Evolutionary conservation across 768 basidiomycete species (phyloP).

Genomic region (Mycena alexandri): DNA sequence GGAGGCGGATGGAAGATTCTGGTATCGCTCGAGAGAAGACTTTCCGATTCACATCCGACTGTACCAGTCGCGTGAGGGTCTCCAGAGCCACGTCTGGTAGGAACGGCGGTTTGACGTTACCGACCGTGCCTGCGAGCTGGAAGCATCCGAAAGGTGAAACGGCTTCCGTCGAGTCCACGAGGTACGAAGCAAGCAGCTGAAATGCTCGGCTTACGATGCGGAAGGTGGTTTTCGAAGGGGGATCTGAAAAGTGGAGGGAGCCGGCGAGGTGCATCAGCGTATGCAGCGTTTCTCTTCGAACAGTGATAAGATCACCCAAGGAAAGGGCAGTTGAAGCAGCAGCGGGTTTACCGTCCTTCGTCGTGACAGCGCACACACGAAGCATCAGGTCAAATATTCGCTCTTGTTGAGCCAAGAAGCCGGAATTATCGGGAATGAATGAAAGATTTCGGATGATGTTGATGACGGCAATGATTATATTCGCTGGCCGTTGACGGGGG

Average conservation of each 20-base stretch:
- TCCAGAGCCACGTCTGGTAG: constrained; percentile 86
- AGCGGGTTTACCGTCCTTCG: constrained; percentile 47
- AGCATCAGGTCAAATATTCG: constrained; percentile 76
- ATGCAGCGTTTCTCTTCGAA: constrained; percentile 84
- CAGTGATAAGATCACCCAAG: constrained; percentile 74
- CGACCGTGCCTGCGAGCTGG: constrained; percentile 63
- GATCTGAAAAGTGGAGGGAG: constrained; percentile 61
- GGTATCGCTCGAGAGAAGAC: constrained; percentile 75
- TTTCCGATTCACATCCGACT: constrained; percentile 83
- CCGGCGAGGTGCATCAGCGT: constrained; percentile 74
- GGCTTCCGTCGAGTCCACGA: constrained; percentile 77
- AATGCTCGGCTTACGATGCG: constrained; percentile 71
- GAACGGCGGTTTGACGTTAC: constrained; percentile 65
- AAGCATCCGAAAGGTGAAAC: constrained; percentile 71
- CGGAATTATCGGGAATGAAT: constrained; percentile 77
- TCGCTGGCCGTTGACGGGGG: constrained; percentile 75
- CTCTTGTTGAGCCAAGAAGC: constrained; percentile 73
- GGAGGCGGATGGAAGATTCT: constrained; percentile 64
- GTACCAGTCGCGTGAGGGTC: constrained; percentile 83
- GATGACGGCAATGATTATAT: constrained; percentile 74
- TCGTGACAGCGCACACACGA: constrained; percentile 71
- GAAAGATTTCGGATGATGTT: constrained; percentile 92
- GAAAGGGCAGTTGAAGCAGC: constrained; percentile 73
- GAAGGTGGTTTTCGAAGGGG: constrained; percentile 55
- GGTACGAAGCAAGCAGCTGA: constrained; percentile 78